Conservation (phyloP, 306 rosid species). For the Prunus armeniaca region DNA sequence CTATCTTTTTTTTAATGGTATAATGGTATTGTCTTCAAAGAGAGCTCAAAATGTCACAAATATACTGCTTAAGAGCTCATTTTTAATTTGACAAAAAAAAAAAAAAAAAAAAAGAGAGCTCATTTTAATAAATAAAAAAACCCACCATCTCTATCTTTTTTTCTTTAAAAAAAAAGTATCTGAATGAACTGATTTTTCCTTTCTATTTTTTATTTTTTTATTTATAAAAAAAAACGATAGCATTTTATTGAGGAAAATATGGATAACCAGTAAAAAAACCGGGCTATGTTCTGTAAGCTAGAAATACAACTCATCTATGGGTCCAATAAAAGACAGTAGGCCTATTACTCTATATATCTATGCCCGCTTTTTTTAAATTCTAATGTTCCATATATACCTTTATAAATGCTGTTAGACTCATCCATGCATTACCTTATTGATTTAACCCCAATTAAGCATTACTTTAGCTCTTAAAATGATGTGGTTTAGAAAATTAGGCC, state of each 20-base stretch:
- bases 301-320: not conserved
- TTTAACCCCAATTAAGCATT: conserved; percentile 23
- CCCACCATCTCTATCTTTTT: not conserved
- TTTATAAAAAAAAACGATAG: too few species aligned
- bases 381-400: not conserved
- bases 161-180: too few species aligned
- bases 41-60: too few species aligned
- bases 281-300: too few species aligned
- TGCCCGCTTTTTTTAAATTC: not conserved
- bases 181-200: not conserved
- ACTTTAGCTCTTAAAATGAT: conserved; percentile 23
- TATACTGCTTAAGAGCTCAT: too few species aligned
- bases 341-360: not conserved
- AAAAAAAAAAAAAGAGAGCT: too few species aligned
- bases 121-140: too few species aligned
- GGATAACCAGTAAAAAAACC: too few species aligned
- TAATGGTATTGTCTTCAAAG: too few species aligned
- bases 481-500: conserved; percentile 19
- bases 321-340: not conserved
- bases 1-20: too few species aligned
- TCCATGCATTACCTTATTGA: conserved; percentile 7
- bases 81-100: too few species aligned
- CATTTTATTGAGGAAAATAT: too few species aligned
- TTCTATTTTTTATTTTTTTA: not conserved
- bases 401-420: not conserved